Base-by-base conservation (phyloP, 805 yeast species). In the Metschnikowia proteae region DNA sequence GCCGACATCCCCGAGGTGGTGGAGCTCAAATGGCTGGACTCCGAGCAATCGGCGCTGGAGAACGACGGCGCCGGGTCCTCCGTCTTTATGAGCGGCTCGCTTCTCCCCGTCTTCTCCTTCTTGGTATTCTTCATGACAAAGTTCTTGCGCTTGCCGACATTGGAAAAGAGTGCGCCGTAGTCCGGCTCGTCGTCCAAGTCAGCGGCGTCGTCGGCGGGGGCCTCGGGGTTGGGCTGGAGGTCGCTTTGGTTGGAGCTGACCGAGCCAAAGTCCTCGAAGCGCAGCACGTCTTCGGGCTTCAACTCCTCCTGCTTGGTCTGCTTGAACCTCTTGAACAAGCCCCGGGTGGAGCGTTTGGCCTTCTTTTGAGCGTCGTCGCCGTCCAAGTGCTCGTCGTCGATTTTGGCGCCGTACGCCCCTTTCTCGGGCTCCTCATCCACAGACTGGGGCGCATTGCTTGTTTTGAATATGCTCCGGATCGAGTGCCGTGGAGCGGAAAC, bases 141-240 rank as follows among this genome's bases (percentile, higher is more conserved):
- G 27, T 57, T 64, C 51, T 68, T 65, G 31, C 76, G 52, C 47
- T 72, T 73, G 1, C 76, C 76, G 4, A 73, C 75, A 39, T 68
- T 69, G 48, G 72, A 69, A 55, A 73, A 73, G 28, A 73, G 61
- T 4, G 76, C 75, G 3, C 70, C 76, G 54, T 73, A 73, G 54
- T 73, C 72, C 2, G 76, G 76, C 46, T 66, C 71, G 28, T 46
- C 38, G 6, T 26, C 34, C 43, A 39, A 11, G 10, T 39, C 45
- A n/a, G 37, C 45, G 6, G 26, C 45, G 17, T 30, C 43, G 22
- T 39, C 6, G n/a, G 11, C 2, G 17, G 17, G 17, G 1, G 17
- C 28, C 6, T 11, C 29, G n/a, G n/a, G 5, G 9, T 26, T 26
- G 5, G 11, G 22, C 28, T 36, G 39, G 6, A 25, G 30, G 13